Conservation (phyloP, 1,139 yeast genomes). For the Blastobotrys ciferrii region DNA sequence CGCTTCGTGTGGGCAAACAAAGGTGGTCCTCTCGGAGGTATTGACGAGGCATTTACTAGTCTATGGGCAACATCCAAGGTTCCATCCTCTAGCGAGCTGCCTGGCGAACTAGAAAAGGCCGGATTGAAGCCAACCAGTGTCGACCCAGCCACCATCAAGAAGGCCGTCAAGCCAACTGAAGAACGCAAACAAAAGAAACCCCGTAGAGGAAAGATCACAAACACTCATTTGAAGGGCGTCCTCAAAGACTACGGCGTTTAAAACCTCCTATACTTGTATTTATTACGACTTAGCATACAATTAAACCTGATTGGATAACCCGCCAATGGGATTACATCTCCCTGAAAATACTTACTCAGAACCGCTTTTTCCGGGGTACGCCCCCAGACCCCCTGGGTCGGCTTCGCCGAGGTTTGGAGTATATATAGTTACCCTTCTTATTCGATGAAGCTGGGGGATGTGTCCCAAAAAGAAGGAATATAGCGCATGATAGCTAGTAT, state of each 20-base stretch:
- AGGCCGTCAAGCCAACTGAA: constrained; percentile 45
- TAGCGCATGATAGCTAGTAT: too few relatives aligned
- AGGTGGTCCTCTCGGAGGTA: constrained; percentile 68
- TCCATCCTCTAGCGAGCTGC: constrained; percentile 79
- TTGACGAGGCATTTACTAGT: constrained; percentile 78
- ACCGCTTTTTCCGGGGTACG: too few relatives aligned
- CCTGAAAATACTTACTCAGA: too few relatives aligned
- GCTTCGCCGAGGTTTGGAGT: too few relatives aligned
- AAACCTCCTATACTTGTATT: constrained; percentile 6
- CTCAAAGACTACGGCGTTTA: constrained; percentile 67
- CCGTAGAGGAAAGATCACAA: constrained; percentile 89
- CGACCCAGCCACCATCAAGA: constrained; percentile 85
- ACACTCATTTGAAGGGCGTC: constrained; percentile 93
- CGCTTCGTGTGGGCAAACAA: constrained; percentile 87
- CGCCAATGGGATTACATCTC: too few relatives aligned
- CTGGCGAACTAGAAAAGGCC: constrained; percentile 71
- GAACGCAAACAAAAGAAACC: constrained; percentile 87
- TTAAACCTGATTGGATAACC: background rate
- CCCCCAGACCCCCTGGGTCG: too few relatives aligned
- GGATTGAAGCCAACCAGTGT: constrained; percentile 95
- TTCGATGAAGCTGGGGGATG: too few relatives aligned
- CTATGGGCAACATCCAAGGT: constrained; percentile 79
- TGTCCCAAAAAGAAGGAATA: too few relatives aligned
- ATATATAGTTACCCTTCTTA: too few relatives aligned
- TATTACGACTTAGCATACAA: background rate